Evolutionary conservation across 2,329 filamentous ascomycete species (phyloP).

Genomic region (Aureobasidium sp.): DNA sequence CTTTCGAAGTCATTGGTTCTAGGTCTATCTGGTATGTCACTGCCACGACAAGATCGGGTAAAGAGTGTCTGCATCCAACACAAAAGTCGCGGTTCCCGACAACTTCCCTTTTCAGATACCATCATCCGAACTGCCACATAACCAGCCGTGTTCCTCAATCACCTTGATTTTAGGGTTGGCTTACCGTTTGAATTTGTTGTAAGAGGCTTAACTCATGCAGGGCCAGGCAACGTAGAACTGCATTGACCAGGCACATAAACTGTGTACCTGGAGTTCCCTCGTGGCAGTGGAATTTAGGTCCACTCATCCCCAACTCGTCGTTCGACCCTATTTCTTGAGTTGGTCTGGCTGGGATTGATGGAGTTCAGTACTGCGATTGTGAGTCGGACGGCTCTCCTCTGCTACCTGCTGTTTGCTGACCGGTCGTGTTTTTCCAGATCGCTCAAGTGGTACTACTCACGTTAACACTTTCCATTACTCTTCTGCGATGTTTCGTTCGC

Average conservation of each 20-base stretch:
- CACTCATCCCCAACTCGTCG: not conserved
- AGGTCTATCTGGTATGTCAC: not conserved
- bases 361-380: not conserved
- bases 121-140: not conserved
- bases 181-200: not conserved
- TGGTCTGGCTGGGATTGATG: not conserved
- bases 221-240: not conserved
- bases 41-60: not conserved
- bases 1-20: not conserved
- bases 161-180: not conserved
- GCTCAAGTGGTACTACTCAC: not conserved
- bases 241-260: not conserved
- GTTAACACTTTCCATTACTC: not conserved
- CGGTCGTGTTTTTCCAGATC: not conserved
- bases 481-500: conserved; percentile 3
- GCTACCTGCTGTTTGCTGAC: not conserved
- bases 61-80: not conserved
- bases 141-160: not conserved
- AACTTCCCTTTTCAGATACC: not conserved
- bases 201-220: not conserved
- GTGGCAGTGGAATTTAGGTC: not conserved
- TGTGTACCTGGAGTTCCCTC: not conserved
- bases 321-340: not conserved
- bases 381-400: not conserved
- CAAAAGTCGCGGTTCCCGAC: not conserved